These are phyloP conservation scores for Tetrapyrgos nigripes DNA, from an alignment of 1,284 basidiomycete species.

Conservation along the genomic window DNA sequence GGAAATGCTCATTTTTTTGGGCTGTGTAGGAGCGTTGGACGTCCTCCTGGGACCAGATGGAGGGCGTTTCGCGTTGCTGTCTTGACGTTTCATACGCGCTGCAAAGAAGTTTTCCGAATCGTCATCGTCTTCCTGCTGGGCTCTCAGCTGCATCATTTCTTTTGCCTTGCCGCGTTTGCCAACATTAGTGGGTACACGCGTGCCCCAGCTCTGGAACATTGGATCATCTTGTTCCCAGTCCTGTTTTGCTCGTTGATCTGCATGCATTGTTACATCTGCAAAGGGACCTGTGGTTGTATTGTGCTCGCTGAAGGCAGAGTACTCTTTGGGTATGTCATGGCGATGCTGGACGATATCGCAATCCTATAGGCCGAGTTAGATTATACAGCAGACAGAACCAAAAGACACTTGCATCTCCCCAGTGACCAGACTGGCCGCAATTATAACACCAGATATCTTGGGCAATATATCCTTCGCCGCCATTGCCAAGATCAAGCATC, in stretches of 20 bases:
- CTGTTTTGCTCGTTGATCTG: constrained; percentile 31
- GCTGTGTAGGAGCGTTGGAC: constrained; percentile 3
- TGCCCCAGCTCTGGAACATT: constrained; percentile 35
- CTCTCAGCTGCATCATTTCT: constrained; percentile 59
- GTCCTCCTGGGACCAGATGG: constrained; percentile 14
- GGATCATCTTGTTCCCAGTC: constrained; percentile 48
- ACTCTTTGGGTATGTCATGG: constrained; percentile 57
- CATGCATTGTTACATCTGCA: constrained; percentile 47
- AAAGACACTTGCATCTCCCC: constrained; percentile 79
- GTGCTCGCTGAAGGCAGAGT: constrained; percentile 78
- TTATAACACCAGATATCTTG: constrained; percentile 88
- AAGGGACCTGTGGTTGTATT: constrained; percentile 81
- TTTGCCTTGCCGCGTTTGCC: constrained; percentile 69
- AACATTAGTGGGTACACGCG: constrained; percentile 58
- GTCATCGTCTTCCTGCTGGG: constrained; percentile 54
- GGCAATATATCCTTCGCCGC: constrained; percentile 80
- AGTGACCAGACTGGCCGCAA: constrained; percentile 81
- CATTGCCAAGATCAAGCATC: constrained; percentile 60
- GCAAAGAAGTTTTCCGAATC: constrained; percentile 62
- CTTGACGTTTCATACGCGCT: constrained; percentile 20
- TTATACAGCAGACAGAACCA: constrained; percentile 1
- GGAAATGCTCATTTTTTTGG: constrained; percentile 14
- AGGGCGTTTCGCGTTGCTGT: constrained; percentile 18
- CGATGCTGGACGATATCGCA: constrained; percentile 64
- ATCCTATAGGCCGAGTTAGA: constrained; percentile 55